Evolutionary conservation across 2,329 filamentous ascomycete species (phyloP).

Genomic region (Helicocarpus griseus): DNA sequence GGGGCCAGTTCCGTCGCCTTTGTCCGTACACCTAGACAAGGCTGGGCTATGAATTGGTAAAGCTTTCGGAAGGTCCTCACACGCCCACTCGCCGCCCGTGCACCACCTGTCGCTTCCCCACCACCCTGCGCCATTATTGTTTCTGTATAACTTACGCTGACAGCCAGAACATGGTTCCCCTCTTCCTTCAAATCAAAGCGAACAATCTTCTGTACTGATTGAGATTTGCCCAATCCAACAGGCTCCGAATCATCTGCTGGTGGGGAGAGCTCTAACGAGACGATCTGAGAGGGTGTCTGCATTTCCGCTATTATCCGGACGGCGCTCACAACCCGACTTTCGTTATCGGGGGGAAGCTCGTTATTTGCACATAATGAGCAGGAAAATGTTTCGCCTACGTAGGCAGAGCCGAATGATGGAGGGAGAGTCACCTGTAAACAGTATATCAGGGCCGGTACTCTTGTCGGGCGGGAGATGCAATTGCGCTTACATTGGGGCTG

Average conservation of each 20-base stretch:
- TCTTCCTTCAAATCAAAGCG: conserved; percentile 87
- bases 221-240: conserved; percentile 19
- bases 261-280: conserved; percentile 49
- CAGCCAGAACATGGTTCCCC: conserved; percentile 83
- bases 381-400: conserved; percentile 89
- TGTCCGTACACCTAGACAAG: conserved; percentile 79
- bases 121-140: conserved; percentile 42
- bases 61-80: conserved; percentile 85
- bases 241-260: conserved; percentile 39
- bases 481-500: conserved; percentile 42
- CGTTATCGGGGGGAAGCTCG: conserved; percentile 46
- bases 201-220: conserved; percentile 71
- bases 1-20: conserved; percentile 62
- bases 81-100: conserved; percentile 46
- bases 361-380: conserved; percentile 97
- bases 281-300: conserved; percentile 74
- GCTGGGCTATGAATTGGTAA: conserved; percentile 92
- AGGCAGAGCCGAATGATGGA: conserved; percentile 83
- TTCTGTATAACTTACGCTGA: conserved; percentile 91
- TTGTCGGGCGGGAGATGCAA: no score
- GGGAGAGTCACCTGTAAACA: conserved; percentile 62
- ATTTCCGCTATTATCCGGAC: conserved; percentile 85
- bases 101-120: conserved; percentile 17
- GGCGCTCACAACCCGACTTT: conserved; percentile 51
- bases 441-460: not conserved